Evolutionary conservation across 2,329 filamentous ascomycete genomes (phyloP), one percentile per base, ranked within the genome.

Genomic region (Talaromyces piceae): DNA sequence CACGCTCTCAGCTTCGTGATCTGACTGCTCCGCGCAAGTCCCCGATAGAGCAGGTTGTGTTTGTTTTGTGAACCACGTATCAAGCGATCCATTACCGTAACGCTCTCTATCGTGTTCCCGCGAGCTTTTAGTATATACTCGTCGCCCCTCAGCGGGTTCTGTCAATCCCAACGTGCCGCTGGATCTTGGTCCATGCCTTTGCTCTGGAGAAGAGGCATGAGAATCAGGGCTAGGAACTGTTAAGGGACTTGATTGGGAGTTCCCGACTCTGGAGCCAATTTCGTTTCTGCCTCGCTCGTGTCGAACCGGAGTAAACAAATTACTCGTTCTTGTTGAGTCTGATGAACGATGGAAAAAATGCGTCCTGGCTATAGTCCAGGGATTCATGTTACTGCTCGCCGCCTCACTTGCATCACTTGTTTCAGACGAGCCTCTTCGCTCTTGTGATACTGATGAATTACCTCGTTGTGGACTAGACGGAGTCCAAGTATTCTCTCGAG

Each of bases 301-400:
- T 33, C 50, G 49, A 13, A 27, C 45, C 13, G 57, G 59, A 11
- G 57, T 60, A 22, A 57, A 48, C 11, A 62, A 50, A 13, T 57
- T 50, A n/a, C 49, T 51, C 8, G 41, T n/a, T 13, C 50, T 55
- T 25, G 50, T 46, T 31, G 27, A 20, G 20, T 44, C 45, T 47
- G 41, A 26, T 13, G 52, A 41, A 12, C 49, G 56, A 33, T 49
- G 54, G 8, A 58, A 53, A 26, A 56, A 54, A 54, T 64, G 65
- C 31, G 64, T 53, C 43, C 65, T 69, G 3, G 68, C 64, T 30
- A 71, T 58, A 7, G 61, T 58, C 63, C 68, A 71, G 6, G 69
- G 68, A 45, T 69, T 71, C 9, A 58, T 55, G 22, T 54, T 51
- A n/a, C 54, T 57, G 5, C 54, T 30, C 47, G 51, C 26, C 25